These are phyloP conservation scores for Kazachstania viticola DNA, from an alignment of 805 yeast genomes.

Conservation along the genomic window DNA sequence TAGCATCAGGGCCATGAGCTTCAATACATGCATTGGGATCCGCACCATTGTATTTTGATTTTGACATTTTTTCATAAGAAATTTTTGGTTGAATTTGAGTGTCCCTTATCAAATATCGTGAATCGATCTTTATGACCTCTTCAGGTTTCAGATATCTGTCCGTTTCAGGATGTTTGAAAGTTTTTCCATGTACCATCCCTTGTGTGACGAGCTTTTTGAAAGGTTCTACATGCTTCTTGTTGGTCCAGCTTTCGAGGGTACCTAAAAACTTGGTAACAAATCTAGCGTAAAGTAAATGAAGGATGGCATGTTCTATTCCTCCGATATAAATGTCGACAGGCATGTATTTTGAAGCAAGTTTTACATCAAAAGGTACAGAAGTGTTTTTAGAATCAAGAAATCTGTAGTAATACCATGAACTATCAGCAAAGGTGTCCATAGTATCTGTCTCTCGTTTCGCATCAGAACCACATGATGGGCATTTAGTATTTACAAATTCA, in stretches of 20 bases:
- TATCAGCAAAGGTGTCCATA: slow-evolving; percentile 97
- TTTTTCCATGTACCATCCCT: slow-evolving; percentile 96
- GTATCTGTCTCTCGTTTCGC: slow-evolving; percentile 93
- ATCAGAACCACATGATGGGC: slow-evolving; percentile 67
- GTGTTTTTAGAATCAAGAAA: slow-evolving; percentile 64
- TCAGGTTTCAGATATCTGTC: slow-evolving; percentile 72
- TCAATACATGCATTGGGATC: slow-evolving; percentile 72
- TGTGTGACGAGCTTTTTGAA: slow-evolving; percentile 73
- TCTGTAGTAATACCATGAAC: slow-evolving; percentile 92
- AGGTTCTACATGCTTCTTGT: slow-evolving; percentile 57
- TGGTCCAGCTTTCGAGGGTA: slow-evolving; percentile 55
- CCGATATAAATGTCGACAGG: slow-evolving; percentile 91
- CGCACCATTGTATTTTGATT: slow-evolving; percentile 89
- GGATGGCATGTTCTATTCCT: slow-evolving; percentile 93
- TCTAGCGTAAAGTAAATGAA: slow-evolving; percentile 79
- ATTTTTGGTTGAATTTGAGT: slow-evolving; percentile 43
- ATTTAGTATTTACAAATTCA: slow-evolving; percentile 58
- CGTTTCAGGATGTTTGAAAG: slow-evolving; percentile 57
- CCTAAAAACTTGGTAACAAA: slow-evolving; percentile 73
- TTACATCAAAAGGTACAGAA: slow-evolving; percentile 39
- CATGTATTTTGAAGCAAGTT: slow-evolving; percentile 39
- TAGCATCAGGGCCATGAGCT: slow-evolving; percentile 84
- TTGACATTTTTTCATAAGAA: slow-evolving; percentile 88
- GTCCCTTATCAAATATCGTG: slow-evolving; percentile 31
- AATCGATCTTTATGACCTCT: slow-evolving; percentile 45